Evolutionary conservation across 495 filamentous ascomycete species (phyloP).

Genomic region (Penicillium pancosmium): DNA sequence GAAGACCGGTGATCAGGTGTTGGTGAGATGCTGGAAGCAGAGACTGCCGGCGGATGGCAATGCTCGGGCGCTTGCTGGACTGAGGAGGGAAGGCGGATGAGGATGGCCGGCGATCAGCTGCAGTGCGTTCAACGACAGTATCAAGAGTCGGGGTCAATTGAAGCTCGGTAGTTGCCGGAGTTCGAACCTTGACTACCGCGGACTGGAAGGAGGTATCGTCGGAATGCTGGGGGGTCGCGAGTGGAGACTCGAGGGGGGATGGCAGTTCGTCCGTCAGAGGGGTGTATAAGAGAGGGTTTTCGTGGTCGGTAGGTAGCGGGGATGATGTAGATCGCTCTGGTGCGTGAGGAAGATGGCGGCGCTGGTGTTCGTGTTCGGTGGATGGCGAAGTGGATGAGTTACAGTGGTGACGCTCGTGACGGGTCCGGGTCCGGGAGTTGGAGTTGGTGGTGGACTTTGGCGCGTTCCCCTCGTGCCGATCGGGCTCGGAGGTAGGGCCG

Average conservation of each 20-base stretch:
- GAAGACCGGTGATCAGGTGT: conserved; percentile 45
- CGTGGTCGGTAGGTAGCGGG: conserved; percentile 21
- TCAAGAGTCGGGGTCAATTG: conserved; percentile 38
- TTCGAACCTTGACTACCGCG: conserved; percentile 17
- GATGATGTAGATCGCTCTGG: conserved; percentile 11
- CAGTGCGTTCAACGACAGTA: conserved; percentile 33
- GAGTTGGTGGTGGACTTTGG: conserved; percentile 3
- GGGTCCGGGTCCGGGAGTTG: conserved; percentile 8
- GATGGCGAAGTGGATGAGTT: conserved; percentile 13
- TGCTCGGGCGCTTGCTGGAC: conserved; percentile 43
- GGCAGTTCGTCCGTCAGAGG: conserved; percentile 28
- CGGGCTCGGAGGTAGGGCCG: conserved; percentile 8
- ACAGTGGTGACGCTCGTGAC: conserved; percentile 6
- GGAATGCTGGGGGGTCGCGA: conserved; percentile 30
- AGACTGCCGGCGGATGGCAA: conserved; percentile 52
- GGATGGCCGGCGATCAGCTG: conserved; percentile 22
- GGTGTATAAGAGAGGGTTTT: conserved; percentile 21
- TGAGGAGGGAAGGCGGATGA: conserved; percentile 22
- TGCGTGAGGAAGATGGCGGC: conserved; percentile 11
- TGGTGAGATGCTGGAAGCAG: conserved; percentile 50
- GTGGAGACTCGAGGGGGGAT: conserved; percentile 25
- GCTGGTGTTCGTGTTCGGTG: conserved; percentile 16
- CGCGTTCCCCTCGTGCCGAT: conserved; percentile 12
- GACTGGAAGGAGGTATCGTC: conserved; percentile 27
- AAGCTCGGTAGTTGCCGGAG: conserved; percentile 21